These are phyloP conservation scores for Botrytis galanthina DNA, from an alignment of 2,329 filamentous ascomycete genomes.

Conservation along the genomic window DNA sequence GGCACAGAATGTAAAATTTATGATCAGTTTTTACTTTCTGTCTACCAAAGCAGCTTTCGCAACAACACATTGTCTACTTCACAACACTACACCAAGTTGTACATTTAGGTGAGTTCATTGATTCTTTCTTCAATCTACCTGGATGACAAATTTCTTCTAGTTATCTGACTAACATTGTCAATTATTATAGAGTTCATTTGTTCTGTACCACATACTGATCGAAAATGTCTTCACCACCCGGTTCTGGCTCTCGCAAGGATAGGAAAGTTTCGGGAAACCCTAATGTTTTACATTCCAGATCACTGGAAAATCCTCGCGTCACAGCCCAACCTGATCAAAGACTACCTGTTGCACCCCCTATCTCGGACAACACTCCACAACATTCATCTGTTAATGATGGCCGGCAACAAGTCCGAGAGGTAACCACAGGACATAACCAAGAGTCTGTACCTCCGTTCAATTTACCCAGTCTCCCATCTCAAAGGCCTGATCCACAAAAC, in stretches of 20 bases:
- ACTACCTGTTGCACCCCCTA: not conserved
- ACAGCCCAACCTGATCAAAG: not conserved
- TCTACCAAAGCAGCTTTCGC: not conserved
- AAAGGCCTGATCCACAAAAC: not conserved
- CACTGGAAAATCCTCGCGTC: not conserved
- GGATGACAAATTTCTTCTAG: fast-evolving
- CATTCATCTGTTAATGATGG: not conserved
- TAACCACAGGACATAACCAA: not conserved
- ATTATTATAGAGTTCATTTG: not conserved
- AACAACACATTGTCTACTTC: not conserved
- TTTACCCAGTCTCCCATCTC: not conserved
- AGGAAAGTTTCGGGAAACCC: not conserved
- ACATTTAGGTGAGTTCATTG: not conserved
- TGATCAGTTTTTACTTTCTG: not conserved
- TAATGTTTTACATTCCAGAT: too few species aligned
- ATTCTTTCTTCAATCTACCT: fast-evolving
- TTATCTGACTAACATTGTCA: not conserved
- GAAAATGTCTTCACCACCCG: not conserved
- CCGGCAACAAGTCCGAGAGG: not conserved
- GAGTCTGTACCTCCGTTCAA: not conserved
- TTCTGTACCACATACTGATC: not conserved
- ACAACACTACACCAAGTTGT: not conserved
- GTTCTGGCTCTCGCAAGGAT: not conserved
- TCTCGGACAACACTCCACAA: not conserved
- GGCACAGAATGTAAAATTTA: not conserved